These are phyloP conservation scores for Helichrysum umbraculigerum DNA, from an alignment of 129 eudicot genomes.

Conservation along the genomic window DNA sequence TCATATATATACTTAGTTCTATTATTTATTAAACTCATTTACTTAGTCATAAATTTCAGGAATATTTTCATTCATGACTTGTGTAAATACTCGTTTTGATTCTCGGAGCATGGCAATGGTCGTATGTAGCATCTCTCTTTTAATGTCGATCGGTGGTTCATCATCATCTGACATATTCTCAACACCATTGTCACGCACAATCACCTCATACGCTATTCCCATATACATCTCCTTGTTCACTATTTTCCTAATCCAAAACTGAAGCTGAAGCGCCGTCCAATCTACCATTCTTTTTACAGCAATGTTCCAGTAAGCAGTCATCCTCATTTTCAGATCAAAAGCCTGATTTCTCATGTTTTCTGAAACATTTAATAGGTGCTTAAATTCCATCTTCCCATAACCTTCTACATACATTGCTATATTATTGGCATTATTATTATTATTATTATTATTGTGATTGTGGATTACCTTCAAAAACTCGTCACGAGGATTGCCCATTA, in stretches of 20 bases:
- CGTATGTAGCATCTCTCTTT: slow-evolving; percentile 20
- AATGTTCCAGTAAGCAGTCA: slow-evolving; percentile 32
- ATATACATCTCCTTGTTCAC: slow-evolving; percentile 15
- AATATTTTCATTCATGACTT: slow-evolving; percentile 14
- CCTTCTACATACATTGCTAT: slow-evolving; percentile 17
- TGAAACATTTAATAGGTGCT: slow-evolving; percentile 10
- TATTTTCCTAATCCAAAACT: slow-evolving; percentile 6
- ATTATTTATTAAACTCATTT: too few relatives aligned
- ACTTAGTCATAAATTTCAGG: background rate
- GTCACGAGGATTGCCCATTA: slow-evolving; percentile 11
- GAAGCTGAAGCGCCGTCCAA: slow-evolving; percentile 19
- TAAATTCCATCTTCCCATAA: slow-evolving; percentile 12
- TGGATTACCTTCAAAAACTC: background rate
- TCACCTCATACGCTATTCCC: slow-evolving; percentile 14
- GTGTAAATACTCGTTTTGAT: slow-evolving; percentile 9
- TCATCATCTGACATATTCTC: slow-evolving; percentile 13
- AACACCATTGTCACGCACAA: background rate
- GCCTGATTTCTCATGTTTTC: slow-evolving; percentile 23
- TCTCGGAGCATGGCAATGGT: slow-evolving; percentile 21
- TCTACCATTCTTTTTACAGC: slow-evolving; percentile 29
- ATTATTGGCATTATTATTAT: too few relatives aligned
- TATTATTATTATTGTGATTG: too few relatives aligned
- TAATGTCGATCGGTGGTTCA: background rate
- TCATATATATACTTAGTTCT: too few relatives aligned
- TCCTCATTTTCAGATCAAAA: slow-evolving; percentile 26